Base-by-base conservation (phyloP, 495 filamentous ascomycete genomes). In the Penicillium tannophilum region DNA sequence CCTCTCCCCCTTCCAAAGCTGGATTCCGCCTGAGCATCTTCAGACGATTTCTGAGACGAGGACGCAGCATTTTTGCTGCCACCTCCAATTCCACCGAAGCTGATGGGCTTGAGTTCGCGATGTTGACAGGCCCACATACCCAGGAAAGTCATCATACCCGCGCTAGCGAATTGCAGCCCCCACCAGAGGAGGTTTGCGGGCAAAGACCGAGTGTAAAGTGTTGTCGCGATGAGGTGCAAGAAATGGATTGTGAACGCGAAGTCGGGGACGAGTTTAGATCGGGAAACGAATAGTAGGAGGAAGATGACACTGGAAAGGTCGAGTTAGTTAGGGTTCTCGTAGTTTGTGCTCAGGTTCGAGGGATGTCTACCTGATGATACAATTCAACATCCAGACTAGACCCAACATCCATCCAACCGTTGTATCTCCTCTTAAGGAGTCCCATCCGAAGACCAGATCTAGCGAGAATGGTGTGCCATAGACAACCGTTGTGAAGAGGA, bases 41-140 rank as follows among this genome's bases (percentile, higher is more conserved):
- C 66, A 42, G 60, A 60, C 26, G 61, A 56, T 17, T 60, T 62
- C 36, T 70, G 69, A 9, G 66, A 63, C 5, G 62, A 55, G 26
- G 58, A 59, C 23, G 66, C 55, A 9, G 69, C 61, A 33, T 50
- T 63, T 60, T 54, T 62, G 20, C 23, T 28, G 17, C 39, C 20
- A 19, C 67, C 65, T 12, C 69, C 78, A 11, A 77, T 70, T 11
- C 87, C 90, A 3, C 93, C 93, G 69, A 98, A 97, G 31, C 78
- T 85, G 59, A 99, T 97, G 6, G 94, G 94, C 63, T 84, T 79
- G 52, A 99, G 73, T 72, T 99, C 93, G 33, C 94, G 79, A 78
- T 90, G 94, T 70, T 86, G 90, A 70, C 94, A 99, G 9, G 86
- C 87, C 90, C 94, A 99, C 20, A 95, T 89, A 0, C 90, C 93